Conservation (phyloP, 1,284 basidiomycete genomes). For the Cystobasidium sp. region DNA sequence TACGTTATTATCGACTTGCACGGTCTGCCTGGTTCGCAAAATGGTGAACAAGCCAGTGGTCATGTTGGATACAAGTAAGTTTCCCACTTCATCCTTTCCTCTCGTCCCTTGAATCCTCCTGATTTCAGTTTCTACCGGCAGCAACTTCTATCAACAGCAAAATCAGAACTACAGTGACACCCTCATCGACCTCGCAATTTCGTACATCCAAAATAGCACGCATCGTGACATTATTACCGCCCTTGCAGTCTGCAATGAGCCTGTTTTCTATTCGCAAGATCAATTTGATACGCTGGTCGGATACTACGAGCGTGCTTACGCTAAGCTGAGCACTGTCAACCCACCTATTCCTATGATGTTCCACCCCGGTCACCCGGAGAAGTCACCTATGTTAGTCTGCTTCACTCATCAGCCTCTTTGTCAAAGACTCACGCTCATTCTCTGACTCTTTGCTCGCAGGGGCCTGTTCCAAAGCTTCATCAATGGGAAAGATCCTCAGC, state of each 20-base stretch:
- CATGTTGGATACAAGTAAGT: constrained; percentile 43
- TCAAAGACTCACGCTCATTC: no score
- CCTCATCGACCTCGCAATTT: constrained; percentile 23
- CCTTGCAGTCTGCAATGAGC: constrained; percentile 23
- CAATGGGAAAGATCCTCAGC: constrained; percentile 49
- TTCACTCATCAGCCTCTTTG: no score
- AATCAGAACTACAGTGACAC: constrained; percentile 43
- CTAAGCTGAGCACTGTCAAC: background rate
- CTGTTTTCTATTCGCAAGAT: constrained; percentile 33
- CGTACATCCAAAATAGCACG: constrained; percentile 28
- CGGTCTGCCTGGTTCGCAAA: constrained; percentile 59
- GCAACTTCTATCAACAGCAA: constrained; percentile 45
- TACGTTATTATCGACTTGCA: constrained; percentile 59
- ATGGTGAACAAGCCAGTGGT: constrained; percentile 54
- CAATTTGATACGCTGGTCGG: constrained; percentile 25
- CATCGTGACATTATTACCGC: constrained; percentile 33
- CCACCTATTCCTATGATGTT: constrained; percentile 38
- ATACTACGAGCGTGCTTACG: constrained; percentile 44
- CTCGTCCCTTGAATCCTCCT: background rate
- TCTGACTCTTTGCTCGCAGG: background rate
- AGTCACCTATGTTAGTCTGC: constrained; percentile 8
- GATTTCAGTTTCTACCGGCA: background rate
- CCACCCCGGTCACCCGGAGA: constrained; percentile 36
- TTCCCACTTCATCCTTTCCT: background rate
- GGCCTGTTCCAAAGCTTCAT: constrained; percentile 45